phyloP scores from a whole-genome alignment of 2,329 filamentous ascomycete species.

The Ilyonectria mors-panacis region DNA sequence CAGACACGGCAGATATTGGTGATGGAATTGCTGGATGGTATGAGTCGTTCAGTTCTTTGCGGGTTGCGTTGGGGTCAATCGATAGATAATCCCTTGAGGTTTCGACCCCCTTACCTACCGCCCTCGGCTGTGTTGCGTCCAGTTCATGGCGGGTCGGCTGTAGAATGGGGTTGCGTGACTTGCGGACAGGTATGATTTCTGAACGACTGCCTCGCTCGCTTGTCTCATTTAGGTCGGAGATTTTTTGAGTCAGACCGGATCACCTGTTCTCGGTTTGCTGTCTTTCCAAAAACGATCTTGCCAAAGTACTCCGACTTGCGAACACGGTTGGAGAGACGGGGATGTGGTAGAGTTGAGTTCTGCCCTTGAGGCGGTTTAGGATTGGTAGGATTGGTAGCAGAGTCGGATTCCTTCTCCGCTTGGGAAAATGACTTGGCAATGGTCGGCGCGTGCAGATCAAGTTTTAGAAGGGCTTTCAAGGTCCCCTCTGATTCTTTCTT shows the following conservation, averaged over 20 bases:
- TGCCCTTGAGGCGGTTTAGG: neutral
- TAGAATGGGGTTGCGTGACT: neutral
- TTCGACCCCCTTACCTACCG: neutral
- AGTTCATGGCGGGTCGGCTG: neutral
- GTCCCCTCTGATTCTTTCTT: neutral
- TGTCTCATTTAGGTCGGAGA: neutral
- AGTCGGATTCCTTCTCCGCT: too few relatives aligned
- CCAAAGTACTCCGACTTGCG: neutral
- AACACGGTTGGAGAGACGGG: neutral
- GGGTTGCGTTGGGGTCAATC: neutral
- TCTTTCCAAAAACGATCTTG: slow-evolving; percentile 1
- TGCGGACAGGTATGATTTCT: neutral
- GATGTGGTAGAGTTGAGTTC: neutral
- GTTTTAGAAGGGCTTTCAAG: neutral
- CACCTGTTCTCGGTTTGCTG: slow-evolving; percentile 7
- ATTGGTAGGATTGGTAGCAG: neutral
- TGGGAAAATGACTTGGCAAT: neutral
- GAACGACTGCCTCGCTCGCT: neutral
- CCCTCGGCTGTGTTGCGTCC: neutral
- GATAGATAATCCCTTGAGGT: neutral
- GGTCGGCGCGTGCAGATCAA: neutral
- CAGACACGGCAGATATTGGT: neutral
- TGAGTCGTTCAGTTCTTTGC: neutral
- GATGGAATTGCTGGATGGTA: neutral
- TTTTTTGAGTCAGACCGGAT: neutral